Evolutionary conservation across 345 rosid species (phyloP), one percentile per base, ranked within the genome.

Genomic region (Linum lewisii): DNA sequence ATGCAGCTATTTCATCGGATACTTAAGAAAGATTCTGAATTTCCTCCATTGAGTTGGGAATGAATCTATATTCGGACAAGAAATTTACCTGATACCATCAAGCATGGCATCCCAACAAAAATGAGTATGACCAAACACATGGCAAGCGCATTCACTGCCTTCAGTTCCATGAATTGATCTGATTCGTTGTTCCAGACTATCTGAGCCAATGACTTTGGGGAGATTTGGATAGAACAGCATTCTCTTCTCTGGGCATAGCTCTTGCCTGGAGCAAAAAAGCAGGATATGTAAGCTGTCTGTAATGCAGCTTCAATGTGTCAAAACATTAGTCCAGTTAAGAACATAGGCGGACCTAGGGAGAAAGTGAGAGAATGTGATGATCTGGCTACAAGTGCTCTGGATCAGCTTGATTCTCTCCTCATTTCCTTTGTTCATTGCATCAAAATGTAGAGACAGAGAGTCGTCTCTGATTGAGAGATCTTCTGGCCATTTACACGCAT

Each of bases 61-160:
- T 29, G 4, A 29, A 29, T 29, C 34, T 29, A 29, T 29, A 29
- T 29, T 29, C 34, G 7, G 14, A 23, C 38, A 51, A 21, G 6
- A 26, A 2, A 45, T 23, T 24, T 76, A 84, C 90, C 86, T 79
- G 79, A 84, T 77, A 53, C 87, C 87, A 58, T 84, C 78, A 42
- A 84, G 67, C 58, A 64, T 50, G 19, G 82, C 78, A 64, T 84
- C 91, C 91, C 91, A 84, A 69, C 81, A 78, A 64, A 84, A 82
- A 76, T 82, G 87, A n/a, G 90, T 84, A 73, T 84, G 90, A 55
- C 87, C 90, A 51, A 84, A 82, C 24, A 82, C 84, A 51, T 82
- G 87, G 68, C 85, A 84, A 6, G 78, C 74, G 45, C 66, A 72
- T 21, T 68, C 45, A 42, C 65, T 65, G 63, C 73, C 75, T 20